These are phyloP conservation scores for Globisporangium cylindrosporum DNA, from an alignment of 352 stramenopile species.

Conservation along the genomic window DNA sequence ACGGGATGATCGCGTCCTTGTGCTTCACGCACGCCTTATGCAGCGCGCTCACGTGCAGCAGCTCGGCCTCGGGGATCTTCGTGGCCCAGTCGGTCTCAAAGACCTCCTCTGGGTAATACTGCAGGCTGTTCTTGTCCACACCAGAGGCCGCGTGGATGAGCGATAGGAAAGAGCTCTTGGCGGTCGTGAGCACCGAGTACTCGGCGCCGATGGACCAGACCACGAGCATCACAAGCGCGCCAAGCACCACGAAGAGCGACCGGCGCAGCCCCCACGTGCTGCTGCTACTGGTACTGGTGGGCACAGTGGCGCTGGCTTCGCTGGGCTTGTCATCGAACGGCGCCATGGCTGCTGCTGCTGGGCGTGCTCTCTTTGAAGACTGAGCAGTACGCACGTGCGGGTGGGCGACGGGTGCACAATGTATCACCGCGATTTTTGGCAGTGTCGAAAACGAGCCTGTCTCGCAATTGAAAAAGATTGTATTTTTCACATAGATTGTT, in stretches of 20 bases:
- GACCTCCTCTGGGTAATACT: conserved; percentile 15
- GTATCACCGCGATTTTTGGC: background rate
- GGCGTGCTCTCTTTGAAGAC: background rate
- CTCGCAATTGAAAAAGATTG: background rate
- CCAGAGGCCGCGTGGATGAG: conserved; percentile 11
- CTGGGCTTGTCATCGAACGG: background rate
- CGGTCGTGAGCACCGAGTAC: conserved; percentile 17
- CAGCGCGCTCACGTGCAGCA: conserved; percentile 39
- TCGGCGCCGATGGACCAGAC: conserved; percentile 20
- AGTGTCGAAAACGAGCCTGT: background rate
- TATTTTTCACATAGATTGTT: background rate
- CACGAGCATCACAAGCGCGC: conserved; percentile 12
- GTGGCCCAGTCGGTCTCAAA: conserved; percentile 22
- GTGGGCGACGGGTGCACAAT: background rate
- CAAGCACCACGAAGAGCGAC: conserved; percentile 14
- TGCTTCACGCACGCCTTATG: conserved; percentile 33
- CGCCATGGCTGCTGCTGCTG: background rate
- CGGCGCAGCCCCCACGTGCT: conserved; percentile 7
- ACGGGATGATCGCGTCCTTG: conserved; percentile 30
- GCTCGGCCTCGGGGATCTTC: conserved; percentile 22
- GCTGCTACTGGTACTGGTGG: background rate
- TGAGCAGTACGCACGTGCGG: background rate
- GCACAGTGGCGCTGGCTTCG: background rate
- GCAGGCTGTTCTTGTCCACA: conserved; percentile 1
- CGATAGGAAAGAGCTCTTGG: conserved; percentile 16